Conservation (phyloP, 2,329 filamentous ascomycete genomes). For the Fusarium mangiferae region DNA sequence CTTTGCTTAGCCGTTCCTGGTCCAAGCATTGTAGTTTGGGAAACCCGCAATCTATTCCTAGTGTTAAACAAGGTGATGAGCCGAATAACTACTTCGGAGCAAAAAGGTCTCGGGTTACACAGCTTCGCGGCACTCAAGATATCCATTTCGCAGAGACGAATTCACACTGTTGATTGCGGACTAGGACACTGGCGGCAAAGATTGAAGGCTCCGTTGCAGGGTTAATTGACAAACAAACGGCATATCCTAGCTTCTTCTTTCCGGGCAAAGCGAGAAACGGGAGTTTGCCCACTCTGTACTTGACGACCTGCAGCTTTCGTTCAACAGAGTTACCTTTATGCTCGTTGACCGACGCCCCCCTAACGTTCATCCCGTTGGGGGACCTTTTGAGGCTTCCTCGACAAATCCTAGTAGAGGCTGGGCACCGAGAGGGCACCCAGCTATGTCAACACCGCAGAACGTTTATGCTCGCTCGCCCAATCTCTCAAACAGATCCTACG, state of each 20-base stretch:
- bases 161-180: constrained; percentile 28
- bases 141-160: constrained; percentile 25
- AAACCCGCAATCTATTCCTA: constrained; percentile 28
- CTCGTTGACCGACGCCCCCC: constrained; percentile 38
- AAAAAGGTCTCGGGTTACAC: constrained; percentile 37
- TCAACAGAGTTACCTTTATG: constrained; percentile 40
- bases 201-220: constrained; percentile 27
- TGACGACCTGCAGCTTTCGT: constrained; percentile 32
- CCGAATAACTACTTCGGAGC: constrained; percentile 34
- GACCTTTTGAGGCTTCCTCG: constrained; percentile 28
- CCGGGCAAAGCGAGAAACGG: constrained; percentile 26
- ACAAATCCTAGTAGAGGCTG: constrained; percentile 27
- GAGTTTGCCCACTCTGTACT: constrained; percentile 29
- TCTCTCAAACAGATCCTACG: constrained; percentile 69
- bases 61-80: constrained; percentile 35
- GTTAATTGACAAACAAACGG: constrained; percentile 37
- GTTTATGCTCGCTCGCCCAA: constrained; percentile 70
- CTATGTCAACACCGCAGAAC: constrained; percentile 67
- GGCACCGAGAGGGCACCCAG: constrained; percentile 24
- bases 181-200: constrained; percentile 25
- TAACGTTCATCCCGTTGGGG: constrained; percentile 31
- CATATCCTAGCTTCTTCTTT: constrained; percentile 24
- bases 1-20: constrained; percentile 17
- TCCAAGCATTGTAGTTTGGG: constrained; percentile 27
- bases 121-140: constrained; percentile 31